Evolutionary conservation across 305 asterid species (phyloP), one percentile per base, ranked within the genome.

Genomic region (Euphrasia arctica): DNA sequence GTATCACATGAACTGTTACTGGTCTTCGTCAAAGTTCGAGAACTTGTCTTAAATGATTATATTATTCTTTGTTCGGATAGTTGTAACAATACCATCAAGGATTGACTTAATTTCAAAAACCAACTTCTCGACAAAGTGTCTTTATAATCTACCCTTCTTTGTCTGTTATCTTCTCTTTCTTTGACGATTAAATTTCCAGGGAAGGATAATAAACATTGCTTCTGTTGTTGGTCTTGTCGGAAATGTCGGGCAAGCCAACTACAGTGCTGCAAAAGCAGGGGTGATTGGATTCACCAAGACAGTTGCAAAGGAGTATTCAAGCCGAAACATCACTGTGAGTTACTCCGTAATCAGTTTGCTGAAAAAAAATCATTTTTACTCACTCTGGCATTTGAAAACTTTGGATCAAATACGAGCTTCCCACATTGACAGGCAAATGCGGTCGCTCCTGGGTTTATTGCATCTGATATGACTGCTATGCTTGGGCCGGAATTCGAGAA

Each of bases 171-270:
- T 8, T 52, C 5, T 22, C 59, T 22, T 54, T 54, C 59, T 54
- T 25, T 60, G 47, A 39, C 31, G 42, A 15, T 63, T 64, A 52
- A 62, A 64, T 83, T 70, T 78, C 49, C 74, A 90, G 99, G 97
- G 97, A 71, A 90, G 95, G 79, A 90, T 93, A 70, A 86, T 93
- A 62, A 93, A 93, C 73, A 84, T 93, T 57, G 82, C 99, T 45
- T 90, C 99, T 4, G 97, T 93, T 49, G 99, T 93, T 39, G 99
- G 99, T 70, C 95, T 93, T 36, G 91, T 86, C 71, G 97, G 99
- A 74, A 93, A 93, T 77, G 82, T 76, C 52, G 99, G 98, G 57
- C 98, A 93, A 86, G 94, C 97, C 75, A 93, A 93, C 72, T 93
- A 93, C 54, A 85, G 96, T 78, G 97, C 98, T 55, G 98, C 97